Conservation (phyloP, 306 rosid species). For the Psophocarpus tetragonolobus region DNA sequence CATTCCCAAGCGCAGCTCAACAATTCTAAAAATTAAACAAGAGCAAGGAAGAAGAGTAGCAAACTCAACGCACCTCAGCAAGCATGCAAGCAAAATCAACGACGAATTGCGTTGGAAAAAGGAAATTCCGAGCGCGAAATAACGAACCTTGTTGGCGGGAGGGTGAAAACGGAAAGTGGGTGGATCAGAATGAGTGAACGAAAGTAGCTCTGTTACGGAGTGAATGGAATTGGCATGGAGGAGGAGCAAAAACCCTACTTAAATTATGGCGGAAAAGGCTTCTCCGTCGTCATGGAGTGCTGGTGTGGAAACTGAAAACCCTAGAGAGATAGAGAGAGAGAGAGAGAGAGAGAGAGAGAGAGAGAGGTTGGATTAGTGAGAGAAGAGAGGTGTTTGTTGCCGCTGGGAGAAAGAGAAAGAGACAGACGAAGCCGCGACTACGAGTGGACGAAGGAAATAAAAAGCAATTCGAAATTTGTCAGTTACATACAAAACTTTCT, state of each 20-base stretch:
- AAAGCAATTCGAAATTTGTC: not conserved
- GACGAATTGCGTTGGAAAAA: constrained; percentile 17
- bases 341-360: constrained; percentile 25
- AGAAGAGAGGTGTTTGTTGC: constrained; percentile 10
- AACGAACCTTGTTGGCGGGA: not conserved
- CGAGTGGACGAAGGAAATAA: not conserved
- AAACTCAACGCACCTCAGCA: constrained; percentile 41
- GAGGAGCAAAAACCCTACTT: constrained; percentile 40
- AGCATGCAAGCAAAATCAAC: constrained; percentile 36
- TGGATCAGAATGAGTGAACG: constrained; percentile 24
- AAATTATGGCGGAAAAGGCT: not conserved
- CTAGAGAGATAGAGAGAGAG: constrained; percentile 43
- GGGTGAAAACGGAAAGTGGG: constrained; percentile 15
- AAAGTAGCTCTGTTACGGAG: not conserved
- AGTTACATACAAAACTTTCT: no score
- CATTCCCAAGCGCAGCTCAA: constrained; percentile 9
- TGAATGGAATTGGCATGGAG: not conserved
- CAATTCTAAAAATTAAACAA: constrained; percentile 26
- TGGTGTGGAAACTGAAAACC: constrained; percentile 50
- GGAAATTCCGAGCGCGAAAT: constrained; percentile 5
- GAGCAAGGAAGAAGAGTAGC: not conserved
- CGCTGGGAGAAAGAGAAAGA: not conserved
- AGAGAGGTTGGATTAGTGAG: constrained; percentile 24
- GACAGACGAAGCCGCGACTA: not conserved
- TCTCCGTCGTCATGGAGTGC: constrained; percentile 29